Conservation (phyloP, 2,329 filamentous ascomycete species). For the Cryphonectria naterciae region DNA sequence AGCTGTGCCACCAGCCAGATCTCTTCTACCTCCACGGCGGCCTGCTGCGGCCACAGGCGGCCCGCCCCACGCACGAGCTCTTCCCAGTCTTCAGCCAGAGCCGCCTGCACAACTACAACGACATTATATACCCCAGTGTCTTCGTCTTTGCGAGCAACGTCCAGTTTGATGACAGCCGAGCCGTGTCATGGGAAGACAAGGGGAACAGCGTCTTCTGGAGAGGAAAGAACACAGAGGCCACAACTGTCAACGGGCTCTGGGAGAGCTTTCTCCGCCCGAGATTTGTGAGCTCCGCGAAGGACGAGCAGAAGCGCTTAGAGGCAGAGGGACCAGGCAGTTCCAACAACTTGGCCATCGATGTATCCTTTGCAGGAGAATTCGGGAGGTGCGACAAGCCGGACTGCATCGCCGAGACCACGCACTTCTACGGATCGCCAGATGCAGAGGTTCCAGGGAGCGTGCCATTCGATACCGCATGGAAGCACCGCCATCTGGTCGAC, state of each 20-base stretch:
- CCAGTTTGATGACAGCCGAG: not conserved
- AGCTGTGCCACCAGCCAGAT: constrained; percentile 9
- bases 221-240: constrained; percentile 12
- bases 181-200: constrained; percentile 1
- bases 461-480: not conserved
- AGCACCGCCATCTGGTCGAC: constrained; percentile 8
- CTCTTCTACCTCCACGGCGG: constrained; percentile 12
- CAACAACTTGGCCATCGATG: not conserved
- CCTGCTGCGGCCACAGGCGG: constrained; percentile 1
- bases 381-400: not conserved
- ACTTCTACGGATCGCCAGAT: constrained; percentile 7
- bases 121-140: constrained; percentile 17
- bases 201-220: constrained; percentile 12
- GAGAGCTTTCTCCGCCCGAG: constrained; percentile 7
- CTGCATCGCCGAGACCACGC: not conserved
- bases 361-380: constrained; percentile 3
- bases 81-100: constrained; percentile 14
- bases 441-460: not conserved
- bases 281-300: constrained; percentile 1
- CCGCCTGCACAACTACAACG: constrained; percentile 12
- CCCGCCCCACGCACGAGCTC: constrained; percentile 7
- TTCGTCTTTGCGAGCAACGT: constrained; percentile 11
- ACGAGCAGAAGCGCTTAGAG: constrained; percentile 1
- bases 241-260: constrained; percentile 1
- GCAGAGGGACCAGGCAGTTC: not conserved